Base-by-base conservation (phyloP, 2,329 filamentous ascomycete genomes). In the Byssoonygena ceratinophila region DNA sequence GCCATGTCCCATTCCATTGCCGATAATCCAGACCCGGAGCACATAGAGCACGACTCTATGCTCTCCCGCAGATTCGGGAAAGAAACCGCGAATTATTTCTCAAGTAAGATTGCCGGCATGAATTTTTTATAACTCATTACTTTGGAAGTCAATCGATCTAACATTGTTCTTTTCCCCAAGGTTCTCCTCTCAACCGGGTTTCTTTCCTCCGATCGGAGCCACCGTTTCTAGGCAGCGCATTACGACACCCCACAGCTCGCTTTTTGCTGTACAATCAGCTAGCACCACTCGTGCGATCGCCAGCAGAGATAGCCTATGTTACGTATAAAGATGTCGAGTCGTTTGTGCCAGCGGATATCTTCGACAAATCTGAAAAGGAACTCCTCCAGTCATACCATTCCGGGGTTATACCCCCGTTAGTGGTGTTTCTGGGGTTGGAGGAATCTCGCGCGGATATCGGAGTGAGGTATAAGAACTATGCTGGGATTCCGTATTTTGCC, bases 361-460 rank as follows among this genome's bases (percentile, higher is more conserved):
- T 89, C 66, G 75, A 74, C 18, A 76, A 77, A 59, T 75, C 76
- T 1, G 91, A 97, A 66, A 81, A 83, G 59, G 82, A 92, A 43
- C 66, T 83, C 59, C 76, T 94, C 55, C 79, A 80, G 61, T 72
- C 76, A 29, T 96, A 83, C 67, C 83, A 95, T 69, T 94, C 87
- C 27, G 72, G 75, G 3, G 72, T 78, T 51, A 80, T 80, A 14
- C 69, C 74, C 18, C 84, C 89, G 2, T 77, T 87, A 57, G 74
- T 96, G 48, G 75, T 97, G 49, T 96, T 97, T 65, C 72, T 97
- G 25, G 91, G 91, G 0, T 69, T 96, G 45, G 82, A 94, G 59
- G 88, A 94, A 65, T 70, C 67, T 45, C 68, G 67, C 23, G 72
- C 73, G 46, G 67, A 75, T 32, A 62, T 60, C 43, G 64, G 60